These are phyloP conservation scores for Coccinonectria pachysandricola DNA, from an alignment of 2,329 filamentous ascomycete species.

Conservation along the genomic window DNA sequence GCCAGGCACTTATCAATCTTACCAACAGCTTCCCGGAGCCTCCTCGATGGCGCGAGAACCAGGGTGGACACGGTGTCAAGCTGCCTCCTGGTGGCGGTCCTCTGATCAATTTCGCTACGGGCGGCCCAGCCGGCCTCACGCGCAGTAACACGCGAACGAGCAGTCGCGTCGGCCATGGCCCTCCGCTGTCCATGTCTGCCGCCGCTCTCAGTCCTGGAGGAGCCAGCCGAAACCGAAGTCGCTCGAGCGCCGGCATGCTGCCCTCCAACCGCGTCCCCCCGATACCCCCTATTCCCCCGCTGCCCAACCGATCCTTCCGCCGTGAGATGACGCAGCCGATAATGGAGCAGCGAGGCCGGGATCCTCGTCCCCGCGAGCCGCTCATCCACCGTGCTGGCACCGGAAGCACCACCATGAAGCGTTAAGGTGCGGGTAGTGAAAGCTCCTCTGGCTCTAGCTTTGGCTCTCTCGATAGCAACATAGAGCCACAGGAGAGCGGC, in stretches of 20 bases:
- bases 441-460: too few species aligned
- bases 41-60: constrained; percentile 43
- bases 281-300: constrained; percentile 19
- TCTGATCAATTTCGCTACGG: constrained; percentile 36
- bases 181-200: constrained; percentile 5
- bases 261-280: constrained; percentile 11
- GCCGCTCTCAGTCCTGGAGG: constrained; percentile 1
- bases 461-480: too few species aligned
- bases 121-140: constrained; percentile 14
- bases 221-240: constrained; percentile 15
- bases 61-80: constrained; percentile 35
- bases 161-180: constrained; percentile 5
- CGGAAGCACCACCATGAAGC: too few species aligned
- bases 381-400: constrained; percentile 23
- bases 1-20: constrained; percentile 58
- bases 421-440: too few species aligned
- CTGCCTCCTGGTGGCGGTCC: constrained; percentile 27
- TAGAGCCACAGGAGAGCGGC: too few species aligned
- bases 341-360: constrained; percentile 14
- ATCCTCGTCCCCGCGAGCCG: constrained; percentile 19
- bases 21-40: constrained; percentile 52
- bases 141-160: constrained; percentile 8
- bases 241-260: constrained; percentile 13
- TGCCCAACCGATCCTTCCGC: constrained; percentile 18
- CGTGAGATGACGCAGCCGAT: constrained; percentile 15